phyloP scores from a whole-genome alignment of 768 basidiomycete genomes.

The Astraeus odoratus region DNA sequence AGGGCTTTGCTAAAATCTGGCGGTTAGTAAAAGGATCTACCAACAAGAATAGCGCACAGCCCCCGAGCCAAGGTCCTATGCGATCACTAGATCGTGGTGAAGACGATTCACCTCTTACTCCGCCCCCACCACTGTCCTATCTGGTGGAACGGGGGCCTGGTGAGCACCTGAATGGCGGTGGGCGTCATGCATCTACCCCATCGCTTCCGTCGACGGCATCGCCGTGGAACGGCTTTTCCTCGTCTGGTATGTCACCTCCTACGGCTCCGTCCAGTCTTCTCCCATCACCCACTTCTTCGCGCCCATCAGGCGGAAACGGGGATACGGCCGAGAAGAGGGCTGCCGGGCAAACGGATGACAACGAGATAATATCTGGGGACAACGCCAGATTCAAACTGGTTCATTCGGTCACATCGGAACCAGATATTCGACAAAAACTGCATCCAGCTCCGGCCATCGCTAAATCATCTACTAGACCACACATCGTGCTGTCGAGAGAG shows the following conservation, averaged over 20 bases:
- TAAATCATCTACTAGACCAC: slow-evolving; percentile 13
- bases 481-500: slow-evolving; percentile 40
- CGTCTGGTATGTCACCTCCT: slow-evolving; percentile 63
- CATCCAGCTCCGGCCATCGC: slow-evolving; percentile 30
- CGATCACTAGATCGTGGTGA: slow-evolving; percentile 40
- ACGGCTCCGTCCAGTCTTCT: slow-evolving; percentile 70
- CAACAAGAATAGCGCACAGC: slow-evolving; percentile 31
- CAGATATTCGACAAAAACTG: slow-evolving; percentile 49
- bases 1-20: slow-evolving; percentile 77
- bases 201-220: slow-evolving; percentile 58
- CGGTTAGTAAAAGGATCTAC: slow-evolving; percentile 56
- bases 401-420: slow-evolving; percentile 53
- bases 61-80: slow-evolving; percentile 26
- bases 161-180: slow-evolving; percentile 39
- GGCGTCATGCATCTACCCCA: slow-evolving; percentile 62
- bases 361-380: slow-evolving; percentile 25
- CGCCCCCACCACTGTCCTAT: slow-evolving; percentile 88
- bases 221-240: slow-evolving; percentile 46
- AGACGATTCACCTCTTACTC: slow-evolving; percentile 74
- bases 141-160: slow-evolving; percentile 57
- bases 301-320: slow-evolving; percentile 51
- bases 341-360: slow-evolving; percentile 38
- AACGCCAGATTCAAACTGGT: slow-evolving; percentile 36
- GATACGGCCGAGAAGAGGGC: slow-evolving; percentile 40
- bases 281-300: slow-evolving; percentile 72